phyloP scores from a whole-genome alignment of 495 filamentous ascomycete genomes.

The Penicillium mononematosum region DNA sequence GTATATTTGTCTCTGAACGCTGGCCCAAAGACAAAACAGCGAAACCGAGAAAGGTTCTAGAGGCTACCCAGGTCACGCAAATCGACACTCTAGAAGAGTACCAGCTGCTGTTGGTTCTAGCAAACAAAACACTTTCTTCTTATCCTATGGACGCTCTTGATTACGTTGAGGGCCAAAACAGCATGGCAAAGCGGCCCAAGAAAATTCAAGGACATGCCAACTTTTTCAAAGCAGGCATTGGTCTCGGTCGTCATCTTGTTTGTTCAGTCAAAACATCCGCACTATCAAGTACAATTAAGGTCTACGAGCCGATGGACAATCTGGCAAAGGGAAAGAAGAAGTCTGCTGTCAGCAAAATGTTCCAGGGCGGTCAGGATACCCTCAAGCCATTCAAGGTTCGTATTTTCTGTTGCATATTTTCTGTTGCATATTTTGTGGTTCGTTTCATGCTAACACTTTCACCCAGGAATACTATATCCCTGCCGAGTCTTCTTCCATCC shows the following conservation, averaged over 20 bases:
- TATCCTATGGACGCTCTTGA: constrained; percentile 85
- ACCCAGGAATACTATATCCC: constrained; percentile 92
- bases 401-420: constrained; percentile 9
- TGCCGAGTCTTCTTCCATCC: constrained; percentile 90
- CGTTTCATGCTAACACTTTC: background rate
- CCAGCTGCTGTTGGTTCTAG: constrained; percentile 82
- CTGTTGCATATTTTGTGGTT: constrained; percentile 2
- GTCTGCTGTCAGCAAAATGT: constrained; percentile 90
- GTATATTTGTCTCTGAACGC: constrained; percentile 88
- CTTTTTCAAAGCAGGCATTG: constrained; percentile 97
- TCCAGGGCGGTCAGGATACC: constrained; percentile 88
- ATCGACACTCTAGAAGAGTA: constrained; percentile 97
- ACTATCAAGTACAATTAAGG: constrained; percentile 92
- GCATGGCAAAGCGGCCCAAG: constrained; percentile 81
- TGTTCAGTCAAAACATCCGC: constrained; percentile 91
- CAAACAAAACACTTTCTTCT: constrained; percentile 86
- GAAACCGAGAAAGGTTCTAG: constrained; percentile 79
- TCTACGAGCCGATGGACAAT: constrained; percentile 93
- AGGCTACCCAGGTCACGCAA: constrained; percentile 84
- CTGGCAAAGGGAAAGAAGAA: constrained; percentile 86
- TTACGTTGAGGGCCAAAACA: constrained; percentile 67
- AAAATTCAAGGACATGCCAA: constrained; percentile 97
- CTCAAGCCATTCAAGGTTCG: constrained; percentile 87
- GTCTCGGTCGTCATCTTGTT: constrained; percentile 88
- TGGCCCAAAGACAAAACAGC: constrained; percentile 76